Conservation (phyloP, 1,284 basidiomycete species). For the Rhodotorula glutinis region DNA sequence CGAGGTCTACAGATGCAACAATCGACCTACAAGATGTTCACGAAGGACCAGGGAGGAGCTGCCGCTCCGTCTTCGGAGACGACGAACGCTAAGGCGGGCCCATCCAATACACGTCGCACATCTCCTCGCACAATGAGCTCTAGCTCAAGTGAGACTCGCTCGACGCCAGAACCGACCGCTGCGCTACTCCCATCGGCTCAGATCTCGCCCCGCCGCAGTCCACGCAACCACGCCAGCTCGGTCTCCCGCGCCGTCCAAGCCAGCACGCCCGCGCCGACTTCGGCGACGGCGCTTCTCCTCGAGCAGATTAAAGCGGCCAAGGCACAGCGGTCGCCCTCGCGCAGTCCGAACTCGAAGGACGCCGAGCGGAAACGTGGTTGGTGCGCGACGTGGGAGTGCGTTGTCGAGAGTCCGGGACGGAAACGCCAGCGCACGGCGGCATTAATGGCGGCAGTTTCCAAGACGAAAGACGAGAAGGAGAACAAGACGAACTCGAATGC, state of each 20-base stretch:
- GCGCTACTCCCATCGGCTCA: no score
- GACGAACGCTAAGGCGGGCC: no score
- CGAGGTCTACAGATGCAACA: conserved; percentile 2
- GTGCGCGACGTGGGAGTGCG: neutral
- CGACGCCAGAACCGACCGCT: no score
- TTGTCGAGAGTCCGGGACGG: neutral
- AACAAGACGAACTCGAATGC: neutral
- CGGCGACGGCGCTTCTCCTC: conserved; percentile 16
- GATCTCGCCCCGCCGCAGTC: no score
- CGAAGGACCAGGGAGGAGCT: neutral
- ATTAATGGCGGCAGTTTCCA: no score
- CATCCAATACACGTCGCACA: no score
- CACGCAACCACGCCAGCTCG: neutral
- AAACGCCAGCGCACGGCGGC: no score
- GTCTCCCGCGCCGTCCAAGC: neutral
- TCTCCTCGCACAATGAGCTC: no score
- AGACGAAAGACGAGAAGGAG: neutral
- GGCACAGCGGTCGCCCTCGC: neutral
- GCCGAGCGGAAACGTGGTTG: neutral
- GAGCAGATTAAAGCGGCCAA: conserved; percentile 1
- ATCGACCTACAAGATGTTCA: conserved; percentile 9
- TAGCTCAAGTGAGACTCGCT: no score
- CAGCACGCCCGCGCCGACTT: neutral
- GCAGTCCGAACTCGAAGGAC: neutral
- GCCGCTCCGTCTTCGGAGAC: no score